A percentile compares a stretch with the other conserved stretches of the same genome.
These are phyloP conservation scores for Royoungia palumana DNA, from an alignment of 768 basidiomycete species.

Conservation along the genomic window DNA sequence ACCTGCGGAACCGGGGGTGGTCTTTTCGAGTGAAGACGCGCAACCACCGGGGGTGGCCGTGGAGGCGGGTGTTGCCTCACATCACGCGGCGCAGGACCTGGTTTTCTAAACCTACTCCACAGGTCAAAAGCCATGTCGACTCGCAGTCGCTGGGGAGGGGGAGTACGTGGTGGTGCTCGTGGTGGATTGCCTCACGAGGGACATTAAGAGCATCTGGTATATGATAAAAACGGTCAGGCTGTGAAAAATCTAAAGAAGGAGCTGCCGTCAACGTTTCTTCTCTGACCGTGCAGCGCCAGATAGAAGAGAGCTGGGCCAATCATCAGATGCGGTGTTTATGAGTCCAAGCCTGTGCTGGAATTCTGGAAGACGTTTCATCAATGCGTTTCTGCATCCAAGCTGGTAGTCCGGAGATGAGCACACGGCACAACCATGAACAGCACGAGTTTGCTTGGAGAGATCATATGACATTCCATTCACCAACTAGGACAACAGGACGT, in stretches of 20 bases:
- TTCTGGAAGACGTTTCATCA: constrained; percentile 33
- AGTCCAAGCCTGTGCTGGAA: constrained; percentile 12
- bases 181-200: constrained; percentile 14
- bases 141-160: constrained; percentile 10
- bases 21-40: constrained; percentile 19
- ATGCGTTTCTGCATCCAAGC: constrained; percentile 16
- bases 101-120: constrained; percentile 23
- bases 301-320: constrained; percentile 28
- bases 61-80: constrained; percentile 12
- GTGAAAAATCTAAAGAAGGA: constrained; percentile 24
- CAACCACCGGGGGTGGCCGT: constrained; percentile 12
- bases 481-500: constrained; percentile 17
- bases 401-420: constrained; percentile 28
- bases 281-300: constrained; percentile 26
- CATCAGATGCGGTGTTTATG: constrained; percentile 25
- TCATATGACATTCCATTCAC: constrained; percentile 22
- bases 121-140: constrained; percentile 27
- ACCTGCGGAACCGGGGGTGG: constrained; percentile 15
- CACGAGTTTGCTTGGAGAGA: constrained; percentile 17
- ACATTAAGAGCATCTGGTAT: constrained; percentile 26
- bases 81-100: constrained; percentile 11
- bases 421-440: constrained; percentile 9
- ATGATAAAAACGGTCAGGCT: constrained; percentile 28
- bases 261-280: constrained; percentile 24
- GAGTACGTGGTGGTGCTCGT: constrained; percentile 2